These are phyloP conservation scores for Arthroderma sp. DNA, from an alignment of 2,329 filamentous ascomycete genomes.

Conservation along the genomic window DNA sequence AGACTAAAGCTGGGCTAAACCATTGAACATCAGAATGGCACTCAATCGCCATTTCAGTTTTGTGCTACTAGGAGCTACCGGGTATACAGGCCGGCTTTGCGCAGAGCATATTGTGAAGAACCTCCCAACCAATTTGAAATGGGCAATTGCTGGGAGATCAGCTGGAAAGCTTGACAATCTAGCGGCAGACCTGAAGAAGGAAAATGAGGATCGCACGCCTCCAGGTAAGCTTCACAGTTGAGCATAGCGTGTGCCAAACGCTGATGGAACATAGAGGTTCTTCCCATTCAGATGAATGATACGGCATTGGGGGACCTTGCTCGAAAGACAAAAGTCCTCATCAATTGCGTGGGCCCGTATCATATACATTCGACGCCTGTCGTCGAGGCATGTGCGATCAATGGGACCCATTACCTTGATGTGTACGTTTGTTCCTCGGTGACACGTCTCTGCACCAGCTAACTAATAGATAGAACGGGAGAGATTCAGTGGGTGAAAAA, in stretches of 20 bases:
- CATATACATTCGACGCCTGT: conserved; percentile 51
- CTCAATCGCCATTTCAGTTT: conserved; percentile 45
- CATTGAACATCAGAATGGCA: conserved; percentile 2
- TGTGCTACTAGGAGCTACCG: conserved; percentile 55
- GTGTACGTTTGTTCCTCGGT: conserved; percentile 22
- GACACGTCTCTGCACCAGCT: neutral
- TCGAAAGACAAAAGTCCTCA: conserved; percentile 43
- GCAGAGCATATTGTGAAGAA: conserved; percentile 60
- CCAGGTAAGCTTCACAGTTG: conserved; percentile 44
- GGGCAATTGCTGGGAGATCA: conserved; percentile 81
- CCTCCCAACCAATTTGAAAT: conserved; percentile 65
- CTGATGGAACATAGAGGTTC: conserved; percentile 22
- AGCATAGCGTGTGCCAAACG: neutral
- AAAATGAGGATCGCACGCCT: conserved; percentile 55
- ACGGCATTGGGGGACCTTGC: conserved; percentile 39
- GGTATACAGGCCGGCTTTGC: conserved; percentile 70
- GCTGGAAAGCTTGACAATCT: conserved; percentile 57
- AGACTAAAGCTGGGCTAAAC: no score
- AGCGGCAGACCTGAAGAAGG: conserved; percentile 49
- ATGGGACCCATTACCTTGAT: conserved; percentile 56
- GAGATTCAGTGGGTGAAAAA: conserved; percentile 51
- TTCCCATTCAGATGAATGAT: conserved; percentile 35
- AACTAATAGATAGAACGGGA: conserved; percentile 35
- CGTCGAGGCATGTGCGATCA: conserved; percentile 49
- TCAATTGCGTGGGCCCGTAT: conserved; percentile 52